Conservation (phyloP, 1,284 basidiomycete genomes). For the Veloporphyrellus conicus region DNA sequence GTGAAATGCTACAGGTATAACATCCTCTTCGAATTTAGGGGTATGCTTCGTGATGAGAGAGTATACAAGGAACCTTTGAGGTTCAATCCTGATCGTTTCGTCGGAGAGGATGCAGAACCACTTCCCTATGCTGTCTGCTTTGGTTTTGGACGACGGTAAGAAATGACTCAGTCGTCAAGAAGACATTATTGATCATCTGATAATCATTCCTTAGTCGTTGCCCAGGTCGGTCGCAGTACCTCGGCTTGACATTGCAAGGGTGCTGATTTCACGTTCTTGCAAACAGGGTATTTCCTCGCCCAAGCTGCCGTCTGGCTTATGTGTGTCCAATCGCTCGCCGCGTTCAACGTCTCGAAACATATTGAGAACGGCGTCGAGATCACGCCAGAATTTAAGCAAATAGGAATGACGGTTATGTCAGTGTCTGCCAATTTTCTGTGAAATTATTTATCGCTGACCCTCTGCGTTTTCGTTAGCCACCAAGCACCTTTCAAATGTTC, state of each 20-base stretch:
- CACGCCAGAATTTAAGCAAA: constrained; percentile 14
- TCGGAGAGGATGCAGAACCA: constrained; percentile 35
- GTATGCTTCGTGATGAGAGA: constrained; percentile 13
- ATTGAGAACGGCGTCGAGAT: constrained; percentile 20
- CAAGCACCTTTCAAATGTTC: neutral
- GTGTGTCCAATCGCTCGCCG: constrained; percentile 10
- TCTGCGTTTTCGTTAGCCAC: neutral
- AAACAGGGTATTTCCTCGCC: constrained; percentile 16
- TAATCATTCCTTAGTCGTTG: neutral
- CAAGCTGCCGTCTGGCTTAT: constrained; percentile 18
- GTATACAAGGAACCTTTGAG: constrained; percentile 11
- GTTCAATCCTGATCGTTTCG: constrained; percentile 23
- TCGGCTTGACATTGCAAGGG: neutral
- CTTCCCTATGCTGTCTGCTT: constrained; percentile 50
- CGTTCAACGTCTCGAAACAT: constrained; percentile 19
- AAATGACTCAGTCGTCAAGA: neutral
- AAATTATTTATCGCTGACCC: neutral
- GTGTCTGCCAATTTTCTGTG: neutral
- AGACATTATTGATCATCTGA: no score
- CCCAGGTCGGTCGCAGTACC: constrained; percentile 6
- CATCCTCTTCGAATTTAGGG: constrained; percentile 5
- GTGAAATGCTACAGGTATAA: no score
- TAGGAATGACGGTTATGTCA: constrained; percentile 6
- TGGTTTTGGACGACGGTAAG: constrained; percentile 54
- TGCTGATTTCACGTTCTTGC: neutral